Conservation (phyloP, 345 rosid species). For the Pugionium cornutum region DNA sequence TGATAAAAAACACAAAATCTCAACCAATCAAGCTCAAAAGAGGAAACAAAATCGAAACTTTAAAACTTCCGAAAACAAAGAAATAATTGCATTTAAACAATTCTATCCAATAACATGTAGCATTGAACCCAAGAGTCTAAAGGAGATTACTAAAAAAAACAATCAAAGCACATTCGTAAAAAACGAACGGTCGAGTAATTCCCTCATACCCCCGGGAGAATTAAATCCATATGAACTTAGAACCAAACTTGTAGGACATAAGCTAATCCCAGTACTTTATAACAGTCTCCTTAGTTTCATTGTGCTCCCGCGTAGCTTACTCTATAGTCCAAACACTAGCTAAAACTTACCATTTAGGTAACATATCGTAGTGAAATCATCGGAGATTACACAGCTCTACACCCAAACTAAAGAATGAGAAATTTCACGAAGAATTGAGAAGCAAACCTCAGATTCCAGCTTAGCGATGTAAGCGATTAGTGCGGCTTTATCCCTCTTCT, state of each 20-base stretch:
- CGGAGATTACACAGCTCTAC: not conserved
- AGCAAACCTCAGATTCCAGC: conserved; percentile 78
- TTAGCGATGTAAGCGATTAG: conserved; percentile 78
- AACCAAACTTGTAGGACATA: conserved; percentile 18
- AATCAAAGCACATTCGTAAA: no score
- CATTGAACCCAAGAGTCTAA: no score
- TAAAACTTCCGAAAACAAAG: conserved; percentile 21
- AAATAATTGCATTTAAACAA: conserved; percentile 15
- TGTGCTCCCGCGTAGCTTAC: not conserved
- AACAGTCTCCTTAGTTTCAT: not conserved
- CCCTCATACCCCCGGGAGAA: conserved; percentile 6
- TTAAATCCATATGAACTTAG: conserved; percentile 13
- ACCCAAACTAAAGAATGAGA: not conserved
- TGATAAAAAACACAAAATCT: conserved; percentile 4
- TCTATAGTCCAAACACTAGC: conserved; percentile 11
- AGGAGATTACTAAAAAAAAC: no score
- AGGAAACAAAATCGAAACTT: conserved; percentile 35
- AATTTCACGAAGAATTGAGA: not conserved
- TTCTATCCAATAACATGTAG: not conserved
- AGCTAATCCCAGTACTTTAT: conserved; percentile 16
- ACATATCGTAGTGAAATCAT: not conserved
- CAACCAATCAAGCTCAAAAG: conserved; percentile 24
- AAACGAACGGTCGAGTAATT: not conserved
- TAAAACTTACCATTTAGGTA: not conserved
- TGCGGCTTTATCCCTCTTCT: conserved; percentile 80